These are phyloP conservation scores for Suillus sp. DNA, from an alignment of 768 basidiomycete genomes.

Conservation along the genomic window DNA sequence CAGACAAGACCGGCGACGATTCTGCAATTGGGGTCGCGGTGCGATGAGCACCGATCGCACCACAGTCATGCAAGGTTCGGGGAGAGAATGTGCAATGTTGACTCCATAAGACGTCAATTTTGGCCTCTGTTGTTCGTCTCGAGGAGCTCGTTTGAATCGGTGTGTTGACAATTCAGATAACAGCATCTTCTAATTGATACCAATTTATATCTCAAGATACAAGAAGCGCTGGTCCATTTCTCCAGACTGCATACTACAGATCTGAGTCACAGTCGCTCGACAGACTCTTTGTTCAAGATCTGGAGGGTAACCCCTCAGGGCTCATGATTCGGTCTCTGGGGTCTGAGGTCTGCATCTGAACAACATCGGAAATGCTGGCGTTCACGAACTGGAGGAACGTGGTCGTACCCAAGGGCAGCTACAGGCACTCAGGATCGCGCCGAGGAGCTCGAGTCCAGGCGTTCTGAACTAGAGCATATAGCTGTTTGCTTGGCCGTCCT, in stretches of 20 bases:
- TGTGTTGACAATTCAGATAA: slow-evolving; percentile 34
- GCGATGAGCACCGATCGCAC: slow-evolving; percentile 12
- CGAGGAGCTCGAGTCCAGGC: slow-evolving; percentile 77
- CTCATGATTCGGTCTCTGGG: too few species aligned
- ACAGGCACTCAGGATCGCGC: slow-evolving; percentile 76
- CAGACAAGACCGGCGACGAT: slow-evolving; percentile 22
- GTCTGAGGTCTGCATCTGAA: too few species aligned
- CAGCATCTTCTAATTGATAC: neutral
- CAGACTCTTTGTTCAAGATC: slow-evolving; percentile 41
- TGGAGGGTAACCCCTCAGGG: slow-evolving; percentile 40
- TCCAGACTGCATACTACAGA: slow-evolving; percentile 45
- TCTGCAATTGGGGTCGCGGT: slow-evolving; percentile 17
- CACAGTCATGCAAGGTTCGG: slow-evolving; percentile 9
- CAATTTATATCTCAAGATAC: slow-evolving; percentile 42
- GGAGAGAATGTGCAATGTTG: slow-evolving; percentile 16
- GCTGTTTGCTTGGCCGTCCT: neutral
- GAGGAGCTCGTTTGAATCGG: slow-evolving; percentile 56
- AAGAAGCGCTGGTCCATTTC: slow-evolving; percentile 39
- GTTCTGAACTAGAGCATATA: slow-evolving; percentile 57
- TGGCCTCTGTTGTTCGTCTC: slow-evolving; percentile 55
- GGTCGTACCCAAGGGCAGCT: slow-evolving; percentile 70
- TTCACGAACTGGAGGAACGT: slow-evolving; percentile 77
- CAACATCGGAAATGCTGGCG: slow-evolving; percentile 50
- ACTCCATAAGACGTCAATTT: slow-evolving; percentile 61
- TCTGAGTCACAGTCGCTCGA: slow-evolving; percentile 43